These are phyloP conservation scores for Millerago galiae DNA, from an alignment of 805 yeast species.

Conservation along the genomic window DNA sequence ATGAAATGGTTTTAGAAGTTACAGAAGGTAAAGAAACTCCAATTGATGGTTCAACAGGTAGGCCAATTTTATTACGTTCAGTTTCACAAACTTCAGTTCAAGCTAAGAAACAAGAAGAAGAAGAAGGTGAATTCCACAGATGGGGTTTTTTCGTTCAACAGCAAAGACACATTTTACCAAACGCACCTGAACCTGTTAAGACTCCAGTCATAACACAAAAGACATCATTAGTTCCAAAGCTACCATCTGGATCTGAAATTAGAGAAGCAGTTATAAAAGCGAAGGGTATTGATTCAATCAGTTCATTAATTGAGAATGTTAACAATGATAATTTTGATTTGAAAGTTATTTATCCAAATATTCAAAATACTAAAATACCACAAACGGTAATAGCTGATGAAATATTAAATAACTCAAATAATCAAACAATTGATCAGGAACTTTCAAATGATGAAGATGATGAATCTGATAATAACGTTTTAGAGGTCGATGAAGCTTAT, in stretches of 20 bases:
- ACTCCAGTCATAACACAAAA: conserved; percentile 1
- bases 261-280: conserved; percentile 59
- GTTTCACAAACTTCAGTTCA: conserved; percentile 58
- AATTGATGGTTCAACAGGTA: conserved; percentile 64
- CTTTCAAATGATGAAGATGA: background rate
- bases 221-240: conserved; percentile 25
- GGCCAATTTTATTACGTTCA: conserved; percentile 60
- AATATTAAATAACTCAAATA: background rate
- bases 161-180: conserved; percentile 32
- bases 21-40: conserved; percentile 45
- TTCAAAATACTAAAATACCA: conserved; percentile 4
- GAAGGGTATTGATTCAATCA: conserved; percentile 66
- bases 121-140: conserved; percentile 88
- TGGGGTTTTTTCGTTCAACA: conserved; percentile 78
- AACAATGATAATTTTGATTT: conserved; percentile 46
- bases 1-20: conserved; percentile 65
- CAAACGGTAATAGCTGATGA: background rate
- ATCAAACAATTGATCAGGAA: background rate
- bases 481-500: conserved; percentile 63
- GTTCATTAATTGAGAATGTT: conserved; percentile 60
- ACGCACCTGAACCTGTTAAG: conserved; percentile 1
- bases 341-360: conserved; percentile 39
- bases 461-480: conserved; percentile 2
- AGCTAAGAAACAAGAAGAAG: conserved; percentile 76
- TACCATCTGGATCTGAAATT: conserved; percentile 42